Conservation (phyloP, 2,329 filamentous ascomycete genomes). For the Epichloe amarillans region DNA sequence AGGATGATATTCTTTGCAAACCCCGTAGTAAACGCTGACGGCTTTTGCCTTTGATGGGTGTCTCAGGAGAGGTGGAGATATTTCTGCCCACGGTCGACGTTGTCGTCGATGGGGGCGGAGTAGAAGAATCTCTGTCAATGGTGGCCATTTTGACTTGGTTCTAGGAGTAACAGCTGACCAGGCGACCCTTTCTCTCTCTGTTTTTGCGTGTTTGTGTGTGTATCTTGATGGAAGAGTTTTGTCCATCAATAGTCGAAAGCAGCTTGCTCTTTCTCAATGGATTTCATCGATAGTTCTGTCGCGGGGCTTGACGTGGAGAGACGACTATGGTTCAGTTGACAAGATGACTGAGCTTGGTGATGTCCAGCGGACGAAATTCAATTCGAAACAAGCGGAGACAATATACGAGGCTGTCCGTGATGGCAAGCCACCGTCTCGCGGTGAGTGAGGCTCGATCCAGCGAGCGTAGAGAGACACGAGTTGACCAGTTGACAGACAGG, state of each 20-base stretch:
- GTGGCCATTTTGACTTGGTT: background rate
- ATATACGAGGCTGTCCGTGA: background rate
- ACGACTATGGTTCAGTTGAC: background rate
- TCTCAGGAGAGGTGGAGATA: conserved; percentile 13
- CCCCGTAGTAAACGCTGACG: conserved; percentile 58
- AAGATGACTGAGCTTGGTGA: background rate
- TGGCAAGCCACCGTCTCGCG: conserved; percentile 2
- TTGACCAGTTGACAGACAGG: background rate
- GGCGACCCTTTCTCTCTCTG: background rate
- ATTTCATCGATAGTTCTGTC: background rate
- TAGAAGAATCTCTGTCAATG: conserved; percentile 9
- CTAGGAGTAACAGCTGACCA: background rate
- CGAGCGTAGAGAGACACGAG: background rate
- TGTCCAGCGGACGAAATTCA: background rate
- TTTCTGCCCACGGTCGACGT: conserved; percentile 9
- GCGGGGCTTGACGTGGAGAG: background rate
- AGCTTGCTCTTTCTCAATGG: background rate
- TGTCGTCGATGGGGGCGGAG: conserved; percentile 13
- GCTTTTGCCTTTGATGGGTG: conserved; percentile 44
- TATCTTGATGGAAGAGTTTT: background rate
- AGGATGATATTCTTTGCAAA: conserved; percentile 72
- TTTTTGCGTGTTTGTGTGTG: background rate
- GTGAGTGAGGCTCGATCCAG: conserved; percentile 3
- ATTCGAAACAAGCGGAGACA: conserved; percentile 1
- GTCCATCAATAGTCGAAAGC: background rate